Percentiles rank a stretch among this genome's conserved stretches.
Evolutionary conservation across 306 rosid species (phyloP).

Genomic region (Vicia villosa): DNA sequence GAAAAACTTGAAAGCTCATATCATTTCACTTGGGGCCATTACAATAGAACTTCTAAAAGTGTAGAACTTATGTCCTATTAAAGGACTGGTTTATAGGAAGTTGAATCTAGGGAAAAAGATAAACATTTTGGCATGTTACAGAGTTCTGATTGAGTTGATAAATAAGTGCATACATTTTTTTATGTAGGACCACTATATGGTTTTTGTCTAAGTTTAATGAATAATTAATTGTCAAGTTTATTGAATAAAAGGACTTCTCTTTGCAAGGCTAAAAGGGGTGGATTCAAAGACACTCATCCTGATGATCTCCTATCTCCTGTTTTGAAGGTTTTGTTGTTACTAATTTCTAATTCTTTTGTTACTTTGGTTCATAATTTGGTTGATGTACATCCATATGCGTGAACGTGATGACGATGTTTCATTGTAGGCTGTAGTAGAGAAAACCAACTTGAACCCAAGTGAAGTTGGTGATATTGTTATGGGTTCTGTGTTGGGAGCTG

Average conservation of each 20-base stretch:
- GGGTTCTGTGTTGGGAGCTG: constrained; percentile 84
- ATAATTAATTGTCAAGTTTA: no score
- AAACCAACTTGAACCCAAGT: constrained; percentile 74
- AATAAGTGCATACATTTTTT: no score
- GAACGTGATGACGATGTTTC: constrained; percentile 26
- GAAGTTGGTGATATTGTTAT: constrained; percentile 96
- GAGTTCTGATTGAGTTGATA: no score
- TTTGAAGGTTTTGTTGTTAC: constrained; percentile 63
- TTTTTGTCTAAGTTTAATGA: no score
- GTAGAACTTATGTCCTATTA: no score
- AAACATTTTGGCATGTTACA: no score
- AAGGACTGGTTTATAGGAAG: no score
- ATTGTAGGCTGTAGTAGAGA: constrained; percentile 74
- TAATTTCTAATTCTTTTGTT: background rate
- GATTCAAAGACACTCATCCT: constrained; percentile 84
- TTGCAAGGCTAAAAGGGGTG: constrained; percentile 88
- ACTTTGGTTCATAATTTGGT: background rate
- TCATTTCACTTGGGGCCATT: no score
- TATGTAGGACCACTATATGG: no score
- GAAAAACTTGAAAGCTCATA: no score
- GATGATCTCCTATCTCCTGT: constrained; percentile 98
- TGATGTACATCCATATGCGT: background rate
- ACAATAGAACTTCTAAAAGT: no score
- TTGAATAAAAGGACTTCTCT: constrained; percentile 80
- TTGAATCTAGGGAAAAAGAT: no score